Conservation (phyloP, 306 rosid species). For the Abrus precatorius region DNA sequence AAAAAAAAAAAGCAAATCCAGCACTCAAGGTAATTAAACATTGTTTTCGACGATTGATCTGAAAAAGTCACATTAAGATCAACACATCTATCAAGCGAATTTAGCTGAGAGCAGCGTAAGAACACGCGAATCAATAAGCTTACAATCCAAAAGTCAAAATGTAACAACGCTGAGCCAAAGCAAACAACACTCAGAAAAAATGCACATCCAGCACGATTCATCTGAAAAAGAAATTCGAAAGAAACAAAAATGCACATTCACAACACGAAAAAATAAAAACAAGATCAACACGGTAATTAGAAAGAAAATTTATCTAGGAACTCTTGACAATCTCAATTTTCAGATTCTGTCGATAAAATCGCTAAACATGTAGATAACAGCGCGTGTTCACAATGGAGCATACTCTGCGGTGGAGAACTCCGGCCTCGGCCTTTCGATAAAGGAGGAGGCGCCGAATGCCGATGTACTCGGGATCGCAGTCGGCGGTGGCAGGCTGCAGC, state of each 20-base stretch:
- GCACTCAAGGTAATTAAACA: constrained; percentile 4
- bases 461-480: constrained; percentile 67
- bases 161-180: constrained; percentile 8
- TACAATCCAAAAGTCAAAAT: constrained; percentile 41
- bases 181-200: not conserved
- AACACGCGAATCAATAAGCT: constrained; percentile 34
- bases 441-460: constrained; percentile 89
- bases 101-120: constrained; percentile 5
- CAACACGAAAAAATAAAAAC: not conserved
- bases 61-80: not conserved
- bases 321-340: constrained; percentile 15
- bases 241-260: not conserved
- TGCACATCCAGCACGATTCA: constrained; percentile 33
- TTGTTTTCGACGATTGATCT: not conserved
- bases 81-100: not conserved
- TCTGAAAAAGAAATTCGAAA: not conserved
- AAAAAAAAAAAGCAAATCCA: not conserved
- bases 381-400: constrained; percentile 27
- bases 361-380: not conserved
- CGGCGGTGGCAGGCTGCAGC: constrained; percentile 72
- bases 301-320: constrained; percentile 1
- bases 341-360: constrained; percentile 27
- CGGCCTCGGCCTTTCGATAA: constrained; percentile 71
- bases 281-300: constrained; percentile 16
- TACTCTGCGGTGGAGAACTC: constrained; percentile 72